These are phyloP conservation scores for Brassica balearica DNA, from an alignment of 441 rosid species.

Conservation along the genomic window DNA sequence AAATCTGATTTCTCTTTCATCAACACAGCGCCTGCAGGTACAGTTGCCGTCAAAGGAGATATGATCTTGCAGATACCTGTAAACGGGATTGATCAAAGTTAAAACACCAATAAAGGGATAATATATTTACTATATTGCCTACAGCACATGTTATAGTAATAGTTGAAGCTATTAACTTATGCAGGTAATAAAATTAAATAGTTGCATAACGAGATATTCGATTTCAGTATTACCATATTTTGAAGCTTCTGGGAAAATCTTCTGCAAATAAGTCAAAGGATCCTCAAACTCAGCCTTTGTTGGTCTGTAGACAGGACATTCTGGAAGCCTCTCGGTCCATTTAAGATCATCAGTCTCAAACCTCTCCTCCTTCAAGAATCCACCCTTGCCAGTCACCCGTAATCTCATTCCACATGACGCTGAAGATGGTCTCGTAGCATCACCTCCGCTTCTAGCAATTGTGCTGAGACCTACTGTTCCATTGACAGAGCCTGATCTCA, in stretches of 20 bases:
- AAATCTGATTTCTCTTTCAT: constrained; percentile 89
- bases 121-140: background rate
- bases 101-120: background rate
- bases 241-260: constrained; percentile 96
- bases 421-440: constrained; percentile 70
- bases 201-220: background rate
- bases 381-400: constrained; percentile 61
- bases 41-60: constrained; percentile 85
- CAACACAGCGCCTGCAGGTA: constrained; percentile 94
- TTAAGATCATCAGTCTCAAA: constrained; percentile 75
- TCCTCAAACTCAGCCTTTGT: constrained; percentile 94
- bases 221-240: constrained; percentile 67
- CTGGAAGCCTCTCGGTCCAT: constrained; percentile 91
- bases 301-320: constrained; percentile 92
- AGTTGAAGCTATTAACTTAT: background rate
- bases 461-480: constrained; percentile 54
- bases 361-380: constrained; percentile 71
- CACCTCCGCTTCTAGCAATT: constrained; percentile 89
- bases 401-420: constrained; percentile 84
- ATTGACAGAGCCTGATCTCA: constrained; percentile 61
- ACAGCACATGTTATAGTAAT: background rate
- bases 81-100: constrained; percentile 4
- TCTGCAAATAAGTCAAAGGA: constrained; percentile 89
- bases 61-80: constrained; percentile 96
- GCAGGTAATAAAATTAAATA: constrained; percentile 1